These are phyloP conservation scores for Trematosphaeria pertusa DNA, from an alignment of 2,329 filamentous ascomycete species.

Conservation along the genomic window DNA sequence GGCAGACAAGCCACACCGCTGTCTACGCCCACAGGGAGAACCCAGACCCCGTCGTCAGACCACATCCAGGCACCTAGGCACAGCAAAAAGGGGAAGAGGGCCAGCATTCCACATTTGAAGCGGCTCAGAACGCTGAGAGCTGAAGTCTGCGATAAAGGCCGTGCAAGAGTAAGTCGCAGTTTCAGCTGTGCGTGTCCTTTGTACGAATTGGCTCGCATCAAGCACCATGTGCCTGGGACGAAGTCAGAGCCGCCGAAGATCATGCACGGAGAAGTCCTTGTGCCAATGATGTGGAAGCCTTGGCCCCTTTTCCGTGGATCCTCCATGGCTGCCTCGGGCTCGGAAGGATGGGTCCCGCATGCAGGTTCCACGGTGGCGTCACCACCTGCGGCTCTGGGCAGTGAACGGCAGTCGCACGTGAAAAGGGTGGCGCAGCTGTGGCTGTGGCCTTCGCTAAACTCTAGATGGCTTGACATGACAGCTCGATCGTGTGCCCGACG, in stretches of 20 bases:
- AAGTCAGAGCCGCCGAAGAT: slow-evolving; percentile 37
- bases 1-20: slow-evolving; percentile 20
- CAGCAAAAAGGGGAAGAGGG: neutral
- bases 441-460: slow-evolving; percentile 1
- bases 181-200: slow-evolving; percentile 33
- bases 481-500: neutral
- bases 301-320: slow-evolving; percentile 19
- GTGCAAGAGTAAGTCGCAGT: too few relatives aligned
- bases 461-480: too few relatives aligned
- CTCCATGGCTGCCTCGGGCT: slow-evolving; percentile 19
- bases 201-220: slow-evolving; percentile 27
- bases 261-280: slow-evolving; percentile 19
- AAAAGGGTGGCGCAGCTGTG: slow-evolving; percentile 3
- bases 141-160: too few relatives aligned
- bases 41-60: neutral
- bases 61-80: neutral
- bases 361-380: slow-evolving; percentile 9
- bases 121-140: too few relatives aligned
- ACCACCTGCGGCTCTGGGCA: neutral
- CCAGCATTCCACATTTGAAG: too few relatives aligned
- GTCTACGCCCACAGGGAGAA: neutral
- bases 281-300: slow-evolving; percentile 16
- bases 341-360: slow-evolving; percentile 17
- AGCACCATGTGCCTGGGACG: slow-evolving; percentile 27
- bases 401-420: slow-evolving; percentile 11